Percentiles rank a stretch among this genome's conserved stretches.
Evolutionary conservation across 1,284 basidiomycete genomes (phyloP).

Genomic region (Ceratobasidium sp.): DNA sequence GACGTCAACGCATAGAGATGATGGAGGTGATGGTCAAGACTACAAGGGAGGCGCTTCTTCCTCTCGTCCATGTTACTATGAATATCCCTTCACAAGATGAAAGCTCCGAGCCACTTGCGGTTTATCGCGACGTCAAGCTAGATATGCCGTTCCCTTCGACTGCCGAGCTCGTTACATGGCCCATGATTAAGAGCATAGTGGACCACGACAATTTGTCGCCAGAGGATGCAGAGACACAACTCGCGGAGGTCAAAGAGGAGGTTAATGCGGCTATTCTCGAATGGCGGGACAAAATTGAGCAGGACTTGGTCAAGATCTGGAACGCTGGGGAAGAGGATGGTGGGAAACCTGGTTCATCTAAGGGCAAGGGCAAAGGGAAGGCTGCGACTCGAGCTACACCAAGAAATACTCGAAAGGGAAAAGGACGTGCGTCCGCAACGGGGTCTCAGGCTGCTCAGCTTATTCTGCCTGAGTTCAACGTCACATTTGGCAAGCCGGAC

Average conservation of each 20-base stretch:
- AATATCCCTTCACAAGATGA: not conserved
- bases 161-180: too few relatives aligned
- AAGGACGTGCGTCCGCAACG: not conserved
- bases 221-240: not conserved
- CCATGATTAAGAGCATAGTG: too few relatives aligned
- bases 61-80: not conserved
- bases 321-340: too few relatives aligned
- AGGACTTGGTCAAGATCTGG: slow-evolving; percentile 7
- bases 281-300: slow-evolving; percentile 14
- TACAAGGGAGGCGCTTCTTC: not conserved
- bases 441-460: not conserved
- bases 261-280: not conserved
- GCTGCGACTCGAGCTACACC: not conserved
- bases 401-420: not conserved
- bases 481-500: not conserved
- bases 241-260: not conserved
- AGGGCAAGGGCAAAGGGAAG: too few relatives aligned
- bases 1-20: not conserved
- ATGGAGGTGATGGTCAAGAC: not conserved
- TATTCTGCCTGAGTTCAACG: slow-evolving; percentile 1
- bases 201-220: not conserved
- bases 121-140: slow-evolving; percentile 6
- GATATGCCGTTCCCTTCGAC: too few relatives aligned
- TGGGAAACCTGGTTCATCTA: too few relatives aligned
- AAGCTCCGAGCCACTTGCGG: not conserved